phyloP scores from a whole-genome alignment of 2,329 filamentous ascomycete genomes.

The Colletotrichum scovillei region DNA sequence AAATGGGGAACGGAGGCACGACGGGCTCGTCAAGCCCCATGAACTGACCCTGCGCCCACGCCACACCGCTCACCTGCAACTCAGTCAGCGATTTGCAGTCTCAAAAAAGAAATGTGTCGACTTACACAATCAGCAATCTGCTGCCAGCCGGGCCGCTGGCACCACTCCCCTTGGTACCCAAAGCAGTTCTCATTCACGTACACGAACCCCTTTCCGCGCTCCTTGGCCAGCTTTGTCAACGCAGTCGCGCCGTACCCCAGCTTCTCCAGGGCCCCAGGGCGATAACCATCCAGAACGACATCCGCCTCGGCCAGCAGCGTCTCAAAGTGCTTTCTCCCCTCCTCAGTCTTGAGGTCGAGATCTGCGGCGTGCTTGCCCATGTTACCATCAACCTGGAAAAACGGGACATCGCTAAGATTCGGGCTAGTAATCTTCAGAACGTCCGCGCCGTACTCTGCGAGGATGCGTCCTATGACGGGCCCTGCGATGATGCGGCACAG shows the following conservation, averaged over 20 bases:
- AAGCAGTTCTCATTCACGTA: conserved; percentile 81
- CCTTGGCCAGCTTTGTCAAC: conserved; percentile 62
- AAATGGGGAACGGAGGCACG: conserved; percentile 73
- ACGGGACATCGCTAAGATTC: conserved; percentile 75
- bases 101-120: neutral
- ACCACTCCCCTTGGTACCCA: conserved; percentile 70
- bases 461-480: conserved; percentile 75
- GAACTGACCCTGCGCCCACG: conserved; percentile 71
- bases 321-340: conserved; percentile 68
- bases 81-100: neutral
- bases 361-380: conserved; percentile 76
- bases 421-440: conserved; percentile 79
- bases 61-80: conserved; percentile 59
- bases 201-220: conserved; percentile 71
- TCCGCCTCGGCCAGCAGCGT: conserved; percentile 70
- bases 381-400: conserved; percentile 79
- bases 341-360: conserved; percentile 67
- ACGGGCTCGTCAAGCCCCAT: conserved; percentile 73
- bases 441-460: conserved; percentile 81
- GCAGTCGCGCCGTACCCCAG: conserved; percentile 71
- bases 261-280: conserved; percentile 72
- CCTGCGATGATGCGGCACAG: conserved; percentile 81
- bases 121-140: conserved; percentile 75
- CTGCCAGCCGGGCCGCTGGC: conserved; percentile 74
- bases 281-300: conserved; percentile 75